A percentile compares a stretch with the other conserved stretches of the same genome.
These are phyloP conservation scores for Lepidopterella palustris DNA, from an alignment of 495 filamentous ascomycete species.

Conservation along the genomic window DNA sequence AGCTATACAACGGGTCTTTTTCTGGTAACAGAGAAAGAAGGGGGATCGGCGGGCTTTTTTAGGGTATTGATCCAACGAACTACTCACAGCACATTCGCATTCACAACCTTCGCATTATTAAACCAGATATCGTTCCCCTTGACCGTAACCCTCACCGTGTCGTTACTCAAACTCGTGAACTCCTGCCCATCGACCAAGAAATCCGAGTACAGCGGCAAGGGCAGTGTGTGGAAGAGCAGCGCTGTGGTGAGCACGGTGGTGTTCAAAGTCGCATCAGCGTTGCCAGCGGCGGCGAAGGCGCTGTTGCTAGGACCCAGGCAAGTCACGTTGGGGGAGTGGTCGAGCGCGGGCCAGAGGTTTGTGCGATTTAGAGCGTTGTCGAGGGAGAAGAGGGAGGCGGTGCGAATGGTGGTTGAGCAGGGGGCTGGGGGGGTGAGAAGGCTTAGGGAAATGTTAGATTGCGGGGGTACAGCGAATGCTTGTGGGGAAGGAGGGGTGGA, in stretches of 20 bases:
- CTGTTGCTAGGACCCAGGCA: conserved; percentile 33
- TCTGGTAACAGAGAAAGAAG: too few species aligned
- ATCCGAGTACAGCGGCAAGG: conserved; percentile 28
- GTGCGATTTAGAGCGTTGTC: conserved; percentile 26
- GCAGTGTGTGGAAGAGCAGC: conserved; percentile 31
- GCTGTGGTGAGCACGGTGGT: conserved; percentile 13
- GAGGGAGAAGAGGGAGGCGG: conserved; percentile 17
- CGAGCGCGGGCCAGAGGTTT: conserved; percentile 18
- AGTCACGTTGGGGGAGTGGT: conserved; percentile 30
- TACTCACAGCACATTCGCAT: conserved; percentile 31
- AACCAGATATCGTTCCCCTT: conserved; percentile 28
- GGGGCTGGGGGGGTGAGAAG: conserved; percentile 26
- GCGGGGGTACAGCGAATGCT: too few species aligned
- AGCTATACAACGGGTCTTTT: too few species aligned
- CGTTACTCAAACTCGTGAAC: conserved; percentile 17
- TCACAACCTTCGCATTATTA: conserved; percentile 35
- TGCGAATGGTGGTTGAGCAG: conserved; percentile 29
- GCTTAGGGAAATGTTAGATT: conserved; percentile 15
- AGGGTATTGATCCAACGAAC: neutral
- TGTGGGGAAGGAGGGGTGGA: too few species aligned
- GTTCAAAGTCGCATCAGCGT: conserved; percentile 25
- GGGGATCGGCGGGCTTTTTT: neutral
- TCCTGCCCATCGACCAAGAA: conserved; percentile 27
- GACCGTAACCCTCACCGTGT: conserved; percentile 27
- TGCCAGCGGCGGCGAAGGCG: conserved; percentile 30